Conservation (phyloP, 768 basidiomycete species). For the Hypsizygus marmoreus region DNA sequence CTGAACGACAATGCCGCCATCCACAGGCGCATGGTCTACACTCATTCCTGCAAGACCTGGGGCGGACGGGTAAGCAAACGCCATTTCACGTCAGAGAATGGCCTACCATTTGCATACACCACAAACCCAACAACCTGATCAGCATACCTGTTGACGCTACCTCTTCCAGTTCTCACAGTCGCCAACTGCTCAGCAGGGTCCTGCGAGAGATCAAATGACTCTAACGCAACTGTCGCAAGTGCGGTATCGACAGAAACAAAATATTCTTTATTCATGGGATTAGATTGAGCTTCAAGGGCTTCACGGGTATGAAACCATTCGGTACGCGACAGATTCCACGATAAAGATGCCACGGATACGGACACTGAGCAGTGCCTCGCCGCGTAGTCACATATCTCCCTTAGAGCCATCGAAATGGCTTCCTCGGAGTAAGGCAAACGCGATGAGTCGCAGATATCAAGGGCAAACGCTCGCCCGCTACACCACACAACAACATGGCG, state of each 20-base stretch:
- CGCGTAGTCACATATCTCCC: neutral
- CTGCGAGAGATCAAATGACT: neutral
- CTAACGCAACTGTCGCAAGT: neutral
- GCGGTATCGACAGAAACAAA: neutral
- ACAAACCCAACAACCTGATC: slow-evolving; percentile 4
- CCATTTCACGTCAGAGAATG: neutral
- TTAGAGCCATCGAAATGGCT: neutral
- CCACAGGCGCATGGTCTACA: slow-evolving; percentile 4
- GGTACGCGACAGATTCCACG: neutral
- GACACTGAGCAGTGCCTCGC: neutral
- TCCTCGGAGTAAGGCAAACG: neutral
- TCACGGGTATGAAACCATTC: neutral
- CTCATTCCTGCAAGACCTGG: slow-evolving; percentile 4
- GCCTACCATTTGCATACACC: slow-evolving; percentile 1
- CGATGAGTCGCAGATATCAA: neutral
- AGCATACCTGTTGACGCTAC: slow-evolving; percentile 1
- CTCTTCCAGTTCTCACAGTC: neutral
- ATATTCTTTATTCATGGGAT: neutral
- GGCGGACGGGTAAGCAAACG: too few relatives aligned
- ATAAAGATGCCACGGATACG: slow-evolving; percentile 1
- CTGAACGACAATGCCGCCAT: neutral
- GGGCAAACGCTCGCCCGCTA: neutral
- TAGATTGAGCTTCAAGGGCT: neutral
- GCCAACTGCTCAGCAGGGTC: neutral
- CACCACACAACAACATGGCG: slow-evolving; percentile 2